Evolutionary conservation across 306 rosid genomes (phyloP).

Genomic region (Pachyrhizus erosus): DNA sequence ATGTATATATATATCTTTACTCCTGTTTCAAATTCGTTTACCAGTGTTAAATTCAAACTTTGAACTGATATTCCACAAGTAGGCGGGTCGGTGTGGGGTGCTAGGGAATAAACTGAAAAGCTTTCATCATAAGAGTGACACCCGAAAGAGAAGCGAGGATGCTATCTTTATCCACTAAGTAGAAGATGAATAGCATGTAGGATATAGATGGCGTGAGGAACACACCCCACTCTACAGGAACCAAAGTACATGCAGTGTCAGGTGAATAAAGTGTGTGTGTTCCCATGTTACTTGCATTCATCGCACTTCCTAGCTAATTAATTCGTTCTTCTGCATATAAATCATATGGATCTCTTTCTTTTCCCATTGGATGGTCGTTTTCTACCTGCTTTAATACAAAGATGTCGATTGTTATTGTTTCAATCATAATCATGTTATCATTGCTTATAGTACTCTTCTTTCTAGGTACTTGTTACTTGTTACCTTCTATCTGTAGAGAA

Average conservation of each 20-base stretch:
- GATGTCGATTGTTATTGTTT: slow-evolving; percentile 31
- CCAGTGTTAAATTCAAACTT: slow-evolving; percentile 46
- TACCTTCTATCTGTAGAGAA: slow-evolving; percentile 14
- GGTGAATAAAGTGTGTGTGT: slow-evolving; percentile 61
- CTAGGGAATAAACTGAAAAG: slow-evolving; percentile 55
- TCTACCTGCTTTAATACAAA: slow-evolving; percentile 26
- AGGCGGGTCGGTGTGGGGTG: slow-evolving; percentile 50
- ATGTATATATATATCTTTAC: not conserved
- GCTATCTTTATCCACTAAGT: slow-evolving; percentile 47
- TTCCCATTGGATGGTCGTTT: slow-evolving; percentile 36
- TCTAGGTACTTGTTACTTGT: slow-evolving; percentile 36
- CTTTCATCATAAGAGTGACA: slow-evolving; percentile 48
- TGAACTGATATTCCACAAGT: slow-evolving; percentile 46
- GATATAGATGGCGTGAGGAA: slow-evolving; percentile 58
- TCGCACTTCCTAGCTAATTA: not conserved
- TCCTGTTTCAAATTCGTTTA: slow-evolving; percentile 25
- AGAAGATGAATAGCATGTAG: slow-evolving; percentile 30
- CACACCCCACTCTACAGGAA: slow-evolving; percentile 55
- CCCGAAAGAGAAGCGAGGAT: slow-evolving; percentile 48
- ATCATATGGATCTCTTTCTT: not conserved
- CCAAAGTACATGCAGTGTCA: slow-evolving; percentile 46
- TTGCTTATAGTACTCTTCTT: slow-evolving; percentile 24
- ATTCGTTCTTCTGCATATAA: not conserved
- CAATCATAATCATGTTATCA: slow-evolving; percentile 46
- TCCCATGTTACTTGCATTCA: slow-evolving; percentile 48